phyloP scores from a whole-genome alignment of 169 alveolate genomes.

The Ichthyophthirius multifiliis region DNA sequence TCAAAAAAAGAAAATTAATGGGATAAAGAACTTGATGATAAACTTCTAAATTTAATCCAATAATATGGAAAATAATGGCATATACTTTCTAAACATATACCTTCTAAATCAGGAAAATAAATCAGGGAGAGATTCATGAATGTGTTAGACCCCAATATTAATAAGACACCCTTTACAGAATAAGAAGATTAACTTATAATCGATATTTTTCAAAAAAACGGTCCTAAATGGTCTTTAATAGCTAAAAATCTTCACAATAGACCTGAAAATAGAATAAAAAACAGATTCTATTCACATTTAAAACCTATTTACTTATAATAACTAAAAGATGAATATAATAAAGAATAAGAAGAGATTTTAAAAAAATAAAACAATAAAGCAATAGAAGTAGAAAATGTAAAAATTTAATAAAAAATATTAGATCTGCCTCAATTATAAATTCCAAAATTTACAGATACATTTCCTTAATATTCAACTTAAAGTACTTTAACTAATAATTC shows the following conservation, averaged over 20 bases:
- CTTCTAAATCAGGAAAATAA: constrained; percentile 63
- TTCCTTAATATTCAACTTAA: too few relatives aligned
- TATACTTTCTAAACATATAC: not conserved
- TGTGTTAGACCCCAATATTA: constrained; percentile 59
- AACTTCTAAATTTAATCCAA: constrained; percentile 54
- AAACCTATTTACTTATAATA: not conserved
- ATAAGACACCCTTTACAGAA: constrained; percentile 54
- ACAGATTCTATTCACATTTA: constrained; percentile 52
- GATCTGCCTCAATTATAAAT: too few relatives aligned
- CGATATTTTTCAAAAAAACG: constrained; percentile 39
- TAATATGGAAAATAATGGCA: constrained; percentile 26
- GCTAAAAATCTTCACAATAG: constrained; percentile 58
- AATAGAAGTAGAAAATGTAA: too few relatives aligned
- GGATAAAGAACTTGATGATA: constrained; percentile 53
- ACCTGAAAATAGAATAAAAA: constrained; percentile 71
- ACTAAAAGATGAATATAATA: too few relatives aligned
- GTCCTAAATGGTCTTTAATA: constrained; percentile 69
- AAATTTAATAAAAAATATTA: too few relatives aligned
- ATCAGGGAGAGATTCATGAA: constrained; percentile 77
- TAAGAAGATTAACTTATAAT: constrained; percentile 64
- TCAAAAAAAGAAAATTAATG: not conserved
- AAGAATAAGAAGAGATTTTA: too few relatives aligned
- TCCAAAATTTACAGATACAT: too few relatives aligned
- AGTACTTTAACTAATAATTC: too few relatives aligned
- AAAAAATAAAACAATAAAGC: too few relatives aligned